Evolutionary conservation across 2,329 filamentous ascomycete genomes (phyloP).

Genomic region (Colletotrichum endophyticum): DNA sequence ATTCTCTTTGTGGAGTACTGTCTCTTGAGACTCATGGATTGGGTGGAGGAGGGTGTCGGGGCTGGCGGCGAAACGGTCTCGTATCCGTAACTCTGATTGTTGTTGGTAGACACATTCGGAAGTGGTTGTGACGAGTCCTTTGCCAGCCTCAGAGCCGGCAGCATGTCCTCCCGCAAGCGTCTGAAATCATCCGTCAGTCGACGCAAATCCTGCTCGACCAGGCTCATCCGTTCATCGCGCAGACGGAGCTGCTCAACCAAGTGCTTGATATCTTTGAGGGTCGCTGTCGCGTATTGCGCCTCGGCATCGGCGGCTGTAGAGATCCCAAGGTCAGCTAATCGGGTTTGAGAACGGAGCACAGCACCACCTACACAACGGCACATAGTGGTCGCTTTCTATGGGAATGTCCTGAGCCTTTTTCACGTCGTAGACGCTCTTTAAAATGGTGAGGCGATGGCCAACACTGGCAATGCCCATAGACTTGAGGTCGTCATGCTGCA

Average conservation of each 20-base stretch:
- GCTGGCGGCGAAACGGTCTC: conserved; percentile 64
- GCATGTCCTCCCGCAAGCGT: conserved; percentile 85
- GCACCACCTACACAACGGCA: conserved; percentile 78
- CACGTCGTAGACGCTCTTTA: conserved; percentile 95
- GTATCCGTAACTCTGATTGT: conserved; percentile 53
- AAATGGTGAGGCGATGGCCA: conserved; percentile 90
- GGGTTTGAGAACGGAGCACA: not conserved
- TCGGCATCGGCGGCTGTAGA: conserved; percentile 83
- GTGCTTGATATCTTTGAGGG: conserved; percentile 89
- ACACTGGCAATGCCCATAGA: conserved; percentile 94
- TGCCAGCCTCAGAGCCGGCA: conserved; percentile 86
- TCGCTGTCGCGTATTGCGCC: conserved; percentile 83
- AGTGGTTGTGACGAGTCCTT: conserved; percentile 93
- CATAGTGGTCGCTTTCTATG: conserved; percentile 90
- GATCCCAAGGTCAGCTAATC: conserved; percentile 17
- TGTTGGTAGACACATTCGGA: conserved; percentile 30
- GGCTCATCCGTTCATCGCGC: conserved; percentile 87
- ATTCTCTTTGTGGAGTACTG: conserved; percentile 80
- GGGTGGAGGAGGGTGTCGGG: conserved; percentile 57
- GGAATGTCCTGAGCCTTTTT: conserved; percentile 94
- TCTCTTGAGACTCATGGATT: conserved; percentile 65
- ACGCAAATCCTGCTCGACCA: conserved; percentile 82
- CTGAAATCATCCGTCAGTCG: conserved; percentile 88
- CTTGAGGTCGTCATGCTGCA: conserved; percentile 92
- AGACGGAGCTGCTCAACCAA: conserved; percentile 88